A percentile compares a stretch with the other conserved stretches of the same genome.
Evolutionary conservation across 2,329 filamentous ascomycete genomes (phyloP).

Genomic region (Colletotrichum chlorophyti): DNA sequence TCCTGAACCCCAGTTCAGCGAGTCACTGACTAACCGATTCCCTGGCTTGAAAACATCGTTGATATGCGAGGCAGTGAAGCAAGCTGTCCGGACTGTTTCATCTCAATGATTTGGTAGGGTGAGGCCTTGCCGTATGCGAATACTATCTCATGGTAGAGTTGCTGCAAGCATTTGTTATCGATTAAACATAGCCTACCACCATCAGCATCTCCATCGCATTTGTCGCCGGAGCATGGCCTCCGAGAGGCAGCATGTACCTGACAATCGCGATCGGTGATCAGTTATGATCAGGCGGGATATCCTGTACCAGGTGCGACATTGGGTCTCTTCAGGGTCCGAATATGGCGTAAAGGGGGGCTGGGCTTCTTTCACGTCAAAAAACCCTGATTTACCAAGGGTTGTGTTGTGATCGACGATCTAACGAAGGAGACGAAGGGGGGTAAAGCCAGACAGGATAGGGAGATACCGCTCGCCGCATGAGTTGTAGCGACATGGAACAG

Average conservation of each 20-base stretch:
- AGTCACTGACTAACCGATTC: no score
- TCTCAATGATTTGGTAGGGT: no score
- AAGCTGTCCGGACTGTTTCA: no score
- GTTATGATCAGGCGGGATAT: slow-evolving; percentile 14
- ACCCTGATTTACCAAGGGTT: slow-evolving; percentile 15
- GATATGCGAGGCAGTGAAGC: background rate
- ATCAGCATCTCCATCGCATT: background rate
- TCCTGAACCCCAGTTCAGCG: no score
- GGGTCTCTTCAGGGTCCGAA: slow-evolving; percentile 19
- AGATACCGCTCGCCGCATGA: no score
- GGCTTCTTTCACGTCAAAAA: background rate
- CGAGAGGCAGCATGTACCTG: slow-evolving; percentile 15
- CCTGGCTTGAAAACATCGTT: no score
- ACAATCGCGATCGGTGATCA: slow-evolving; percentile 11
- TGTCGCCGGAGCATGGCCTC: slow-evolving; percentile 15
- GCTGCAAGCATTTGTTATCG: no score
- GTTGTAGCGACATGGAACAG: no score
- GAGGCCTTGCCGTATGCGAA: no score
- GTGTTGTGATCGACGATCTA: slow-evolving; percentile 25
- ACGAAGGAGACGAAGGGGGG: background rate
- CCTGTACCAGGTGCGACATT: slow-evolving; percentile 9
- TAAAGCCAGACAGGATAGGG: background rate
- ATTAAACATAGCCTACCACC: no score
- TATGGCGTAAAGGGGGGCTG: slow-evolving; percentile 4
- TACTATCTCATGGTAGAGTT: no score